phyloP scores from a whole-genome alignment of 179 eudicot genomes.

The Dionaea muscipula region DNA sequence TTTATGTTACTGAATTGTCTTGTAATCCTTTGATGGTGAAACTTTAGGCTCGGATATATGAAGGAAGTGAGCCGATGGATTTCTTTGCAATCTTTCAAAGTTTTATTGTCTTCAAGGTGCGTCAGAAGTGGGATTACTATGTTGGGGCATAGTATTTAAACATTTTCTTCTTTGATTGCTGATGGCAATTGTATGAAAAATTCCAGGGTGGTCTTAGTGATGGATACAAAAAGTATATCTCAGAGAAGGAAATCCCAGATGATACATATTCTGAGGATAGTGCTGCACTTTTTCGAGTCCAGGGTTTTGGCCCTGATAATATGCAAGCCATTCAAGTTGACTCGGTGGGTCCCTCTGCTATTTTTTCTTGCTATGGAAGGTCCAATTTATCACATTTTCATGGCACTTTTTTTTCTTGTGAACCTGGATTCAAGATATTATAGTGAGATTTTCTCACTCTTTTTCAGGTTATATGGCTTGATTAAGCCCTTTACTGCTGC shows the following conservation, averaged over 20 bases:
- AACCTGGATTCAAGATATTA: neutral
- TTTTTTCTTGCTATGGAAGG: neutral
- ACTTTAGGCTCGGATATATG: conserved; percentile 65
- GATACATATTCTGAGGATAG: conserved; percentile 75
- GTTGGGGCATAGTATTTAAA: neutral
- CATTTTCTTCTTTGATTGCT: conserved; percentile 2
- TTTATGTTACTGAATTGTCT: conserved; percentile 3
- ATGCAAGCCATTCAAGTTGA: conserved; percentile 99
- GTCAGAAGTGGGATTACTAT: conserved; percentile 8
- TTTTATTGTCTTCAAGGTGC: conserved; percentile 79
- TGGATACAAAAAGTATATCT: conserved; percentile 64
- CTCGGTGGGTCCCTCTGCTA: conserved; percentile 32
- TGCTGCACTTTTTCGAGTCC: conserved; percentile 78
- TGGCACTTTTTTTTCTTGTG: neutral
- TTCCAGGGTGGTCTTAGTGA: conserved; percentile 87
- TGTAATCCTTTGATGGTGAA: conserved; percentile 7
- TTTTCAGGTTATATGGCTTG: too few species aligned
- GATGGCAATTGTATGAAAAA: conserved; percentile 8
- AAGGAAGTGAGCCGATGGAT: conserved; percentile 80
- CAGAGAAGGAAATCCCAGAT: conserved; percentile 64
- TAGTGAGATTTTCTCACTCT: neutral
- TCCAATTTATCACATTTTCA: neutral
- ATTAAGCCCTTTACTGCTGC: too few species aligned
- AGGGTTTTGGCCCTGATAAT: conserved; percentile 95
- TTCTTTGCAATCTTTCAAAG: conserved; percentile 89